Conservation (phyloP, 768 basidiomycete genomes). For the Basidioascus undulatus region DNA sequence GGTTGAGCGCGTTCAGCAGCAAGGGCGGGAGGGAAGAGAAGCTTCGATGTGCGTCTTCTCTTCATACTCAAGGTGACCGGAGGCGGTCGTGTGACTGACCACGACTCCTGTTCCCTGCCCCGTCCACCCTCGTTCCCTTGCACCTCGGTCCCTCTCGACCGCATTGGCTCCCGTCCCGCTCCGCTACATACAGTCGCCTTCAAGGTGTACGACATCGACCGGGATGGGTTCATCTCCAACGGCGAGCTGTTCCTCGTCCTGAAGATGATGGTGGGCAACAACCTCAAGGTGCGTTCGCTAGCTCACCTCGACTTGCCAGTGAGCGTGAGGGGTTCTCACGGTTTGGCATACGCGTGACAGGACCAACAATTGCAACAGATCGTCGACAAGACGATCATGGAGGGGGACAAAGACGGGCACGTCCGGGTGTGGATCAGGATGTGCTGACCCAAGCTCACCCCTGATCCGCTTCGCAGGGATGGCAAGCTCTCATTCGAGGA, state of each 20-base stretch:
- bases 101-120: not conserved
- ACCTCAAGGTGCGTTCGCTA: constrained; percentile 47
- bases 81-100: not conserved
- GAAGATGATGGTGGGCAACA: constrained; percentile 99
- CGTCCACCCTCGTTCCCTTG: not conserved
- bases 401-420: constrained; percentile 80
- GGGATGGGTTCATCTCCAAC: constrained; percentile 93
- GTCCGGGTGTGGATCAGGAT: not conserved
- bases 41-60: constrained; percentile 45
- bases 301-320: not conserved
- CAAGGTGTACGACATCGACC: constrained; percentile 97
- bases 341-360: constrained; percentile 20
- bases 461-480: constrained; percentile 24
- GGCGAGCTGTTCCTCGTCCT: constrained; percentile 93
- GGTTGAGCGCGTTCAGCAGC: constrained; percentile 89
- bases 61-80: not conserved
- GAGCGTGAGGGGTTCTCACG: too few species aligned
- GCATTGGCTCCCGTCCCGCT: not conserved
- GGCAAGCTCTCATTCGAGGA: constrained; percentile 94
- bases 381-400: constrained; percentile 99
- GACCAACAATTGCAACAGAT: constrained; percentile 98
- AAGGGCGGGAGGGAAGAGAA: constrained; percentile 94
- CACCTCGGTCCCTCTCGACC: not conserved
- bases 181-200: constrained; percentile 56
- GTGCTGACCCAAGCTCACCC: not conserved